Base-by-base conservation (phyloP, 495 filamentous ascomycete species). In the Penicillium alfredii region DNA sequence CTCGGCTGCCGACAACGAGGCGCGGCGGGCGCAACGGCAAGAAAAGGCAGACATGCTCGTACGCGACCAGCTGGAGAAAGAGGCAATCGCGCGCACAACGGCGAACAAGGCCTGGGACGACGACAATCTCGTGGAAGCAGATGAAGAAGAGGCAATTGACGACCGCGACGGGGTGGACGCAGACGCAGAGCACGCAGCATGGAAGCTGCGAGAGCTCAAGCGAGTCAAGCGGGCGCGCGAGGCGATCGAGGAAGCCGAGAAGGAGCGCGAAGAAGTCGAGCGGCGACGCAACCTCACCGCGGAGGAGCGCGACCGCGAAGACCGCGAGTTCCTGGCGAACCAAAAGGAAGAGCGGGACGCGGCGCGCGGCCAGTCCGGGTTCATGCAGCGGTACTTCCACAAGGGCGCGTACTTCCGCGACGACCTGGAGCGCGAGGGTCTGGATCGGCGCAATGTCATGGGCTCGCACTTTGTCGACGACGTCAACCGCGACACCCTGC, bases 331-430 rank as follows among this genome's bases (percentile, higher is more conserved):
- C 55, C 58, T 96, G 10, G 75, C 78, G 5, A 66, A 71, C 48
- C 90, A 96, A 63, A 81, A 82, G 40, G 88, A 89, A 47, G 92
- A 97, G 46, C 69, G 72, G 28, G 87, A 85, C 45, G 88, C 90
- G 11, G 65, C 67, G 21, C 80, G 81, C 22, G 92, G 89, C 25
- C 83, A 94, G 69, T 84, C 89, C 69, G 73, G 73, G 1, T 96
- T 78, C 57, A 86, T 97, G 86, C 89, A 94, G 58, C 89, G 90
- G 57, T 97, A 96, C 63, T 88, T 82, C 57, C 92, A 99, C 70
- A 90, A 88, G 69, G 92, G 92, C 32, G 92, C 92, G 15, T 98
- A 96, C 68, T 97, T 84, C 65, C 80, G 81, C 37, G 88, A 89
- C 24, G 87, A 90, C 44, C 69, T 74, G 18, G 78, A 82, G 44